Evolutionary conservation across 2,329 filamentous ascomycete genomes (phyloP).

Genomic region (Cladosporium sp.): DNA sequence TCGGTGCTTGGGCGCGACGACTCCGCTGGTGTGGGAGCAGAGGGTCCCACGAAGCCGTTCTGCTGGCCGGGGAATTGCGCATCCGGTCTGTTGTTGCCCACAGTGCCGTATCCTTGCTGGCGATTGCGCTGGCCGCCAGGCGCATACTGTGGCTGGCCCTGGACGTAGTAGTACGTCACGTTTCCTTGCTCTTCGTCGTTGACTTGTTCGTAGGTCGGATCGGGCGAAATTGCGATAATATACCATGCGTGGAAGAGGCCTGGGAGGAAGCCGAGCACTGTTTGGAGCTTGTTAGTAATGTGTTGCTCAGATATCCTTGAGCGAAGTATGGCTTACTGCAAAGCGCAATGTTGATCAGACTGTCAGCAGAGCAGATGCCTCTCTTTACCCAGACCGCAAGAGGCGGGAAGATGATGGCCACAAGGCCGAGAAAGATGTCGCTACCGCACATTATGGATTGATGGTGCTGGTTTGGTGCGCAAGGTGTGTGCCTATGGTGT

Average conservation of each 20-base stretch:
- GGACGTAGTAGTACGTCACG: constrained; percentile 75
- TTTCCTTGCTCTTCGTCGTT: constrained; percentile 63
- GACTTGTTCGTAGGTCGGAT: constrained; percentile 62
- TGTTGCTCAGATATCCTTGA: not conserved
- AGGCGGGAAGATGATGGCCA: constrained; percentile 62
- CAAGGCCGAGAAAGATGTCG: constrained; percentile 62
- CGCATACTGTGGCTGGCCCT: constrained; percentile 34
- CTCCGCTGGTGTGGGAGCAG: constrained; percentile 43
- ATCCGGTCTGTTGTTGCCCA: constrained; percentile 38
- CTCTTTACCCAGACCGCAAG: constrained; percentile 88
- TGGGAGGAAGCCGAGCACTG: constrained; percentile 60
- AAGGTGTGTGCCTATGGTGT: not conserved
- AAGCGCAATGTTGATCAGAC: constrained; percentile 91
- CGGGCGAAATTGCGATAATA: constrained; percentile 90
- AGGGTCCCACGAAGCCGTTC: constrained; percentile 40
- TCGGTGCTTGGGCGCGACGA: constrained; percentile 43
- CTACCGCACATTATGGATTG: constrained; percentile 56
- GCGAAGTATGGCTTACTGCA: constrained; percentile 50
- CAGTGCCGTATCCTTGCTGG: constrained; percentile 44
- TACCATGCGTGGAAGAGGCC: constrained; percentile 97
- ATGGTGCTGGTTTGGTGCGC: not conserved
- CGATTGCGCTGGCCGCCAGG: constrained; percentile 26
- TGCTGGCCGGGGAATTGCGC: constrained; percentile 47
- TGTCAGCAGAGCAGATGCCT: constrained; percentile 89
- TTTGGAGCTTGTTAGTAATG: not conserved